These are phyloP conservation scores for Penicillium italicum DNA, from an alignment of 2,329 filamentous ascomycete species.

Conservation along the genomic window DNA sequence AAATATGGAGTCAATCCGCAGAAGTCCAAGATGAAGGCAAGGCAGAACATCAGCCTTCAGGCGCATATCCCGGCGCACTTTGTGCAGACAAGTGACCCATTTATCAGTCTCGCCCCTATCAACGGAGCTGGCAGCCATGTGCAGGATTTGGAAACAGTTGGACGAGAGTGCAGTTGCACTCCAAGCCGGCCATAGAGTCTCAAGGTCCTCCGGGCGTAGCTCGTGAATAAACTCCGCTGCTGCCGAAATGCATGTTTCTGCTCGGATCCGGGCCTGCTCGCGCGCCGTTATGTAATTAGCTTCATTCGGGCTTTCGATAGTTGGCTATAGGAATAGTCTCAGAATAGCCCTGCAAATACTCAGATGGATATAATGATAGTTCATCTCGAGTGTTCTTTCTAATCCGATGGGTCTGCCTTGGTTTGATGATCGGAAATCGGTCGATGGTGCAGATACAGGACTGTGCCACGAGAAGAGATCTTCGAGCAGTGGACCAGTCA, in stretches of 20 bases:
- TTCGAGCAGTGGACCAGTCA: not conserved
- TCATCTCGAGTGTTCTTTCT: not conserved
- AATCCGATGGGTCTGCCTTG: not conserved
- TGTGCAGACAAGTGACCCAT: not conserved
- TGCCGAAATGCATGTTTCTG: not conserved
- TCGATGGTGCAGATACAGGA: not conserved
- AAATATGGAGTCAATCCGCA: slow-evolving; percentile 3
- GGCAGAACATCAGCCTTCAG: slow-evolving; percentile 2
- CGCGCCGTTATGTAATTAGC: not conserved
- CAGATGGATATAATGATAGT: slow-evolving; percentile 3
- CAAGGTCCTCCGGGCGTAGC: not conserved
- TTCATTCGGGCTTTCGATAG: not conserved
- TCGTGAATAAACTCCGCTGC: not conserved
- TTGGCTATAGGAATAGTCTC: not conserved
- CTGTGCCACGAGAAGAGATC: not conserved
- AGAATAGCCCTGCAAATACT: not conserved
- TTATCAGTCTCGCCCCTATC: not conserved
- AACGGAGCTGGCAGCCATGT: not conserved
- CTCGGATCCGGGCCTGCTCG: not conserved
- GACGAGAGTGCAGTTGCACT: not conserved
- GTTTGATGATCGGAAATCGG: not conserved
- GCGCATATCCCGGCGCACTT: slow-evolving; percentile 4
- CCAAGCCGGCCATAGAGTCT: slow-evolving; percentile 1
- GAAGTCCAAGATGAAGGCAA: not conserved
- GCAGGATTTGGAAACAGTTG: slow-evolving; percentile 1